These are phyloP conservation scores for Paecilomyces sp. DNA, from an alignment of 2,329 filamentous ascomycete genomes.

Conservation along the genomic window DNA sequence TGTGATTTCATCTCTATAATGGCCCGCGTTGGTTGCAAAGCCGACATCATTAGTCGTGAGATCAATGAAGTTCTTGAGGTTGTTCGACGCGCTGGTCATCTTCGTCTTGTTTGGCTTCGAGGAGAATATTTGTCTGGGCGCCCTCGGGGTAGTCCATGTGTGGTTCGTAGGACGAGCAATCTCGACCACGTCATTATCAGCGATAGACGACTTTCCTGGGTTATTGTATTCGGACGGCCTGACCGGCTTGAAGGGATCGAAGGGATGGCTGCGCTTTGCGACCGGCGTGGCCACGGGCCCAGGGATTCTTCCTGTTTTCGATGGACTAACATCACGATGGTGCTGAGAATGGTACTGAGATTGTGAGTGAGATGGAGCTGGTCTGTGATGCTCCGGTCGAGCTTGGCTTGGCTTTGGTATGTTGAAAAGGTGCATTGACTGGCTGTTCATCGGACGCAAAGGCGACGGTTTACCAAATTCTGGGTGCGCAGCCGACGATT, in stretches of 20 bases:
- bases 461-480: slow-evolving; percentile 56
- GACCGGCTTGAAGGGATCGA: slow-evolving; percentile 34
- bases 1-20: slow-evolving; percentile 45
- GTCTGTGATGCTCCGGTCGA: slow-evolving; percentile 45
- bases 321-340: slow-evolving; percentile 1
- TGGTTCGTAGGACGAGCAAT: slow-evolving; percentile 45
- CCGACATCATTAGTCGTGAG: slow-evolving; percentile 39
- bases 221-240: slow-evolving; percentile 30
- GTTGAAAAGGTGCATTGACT: slow-evolving; percentile 43
- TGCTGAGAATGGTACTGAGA: slow-evolving; percentile 12
- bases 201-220: slow-evolving; percentile 15
- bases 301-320: background rate
- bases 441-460: slow-evolving; percentile 40
- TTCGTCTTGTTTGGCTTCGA: slow-evolving; percentile 37
- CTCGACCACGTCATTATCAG: slow-evolving; percentile 30
- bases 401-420: slow-evolving; percentile 43
- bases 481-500: slow-evolving; percentile 30
- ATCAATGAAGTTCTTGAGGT: slow-evolving; percentile 42
- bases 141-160: slow-evolving; percentile 41
- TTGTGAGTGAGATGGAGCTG: slow-evolving; percentile 14
- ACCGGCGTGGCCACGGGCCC: background rate
- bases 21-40: slow-evolving; percentile 42
- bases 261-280: slow-evolving; percentile 17
- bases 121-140: slow-evolving; percentile 47
- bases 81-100: slow-evolving; percentile 35